phyloP scores from a whole-genome alignment of 2,329 filamentous ascomycete genomes.

The Salinomyces thailandicus region DNA sequence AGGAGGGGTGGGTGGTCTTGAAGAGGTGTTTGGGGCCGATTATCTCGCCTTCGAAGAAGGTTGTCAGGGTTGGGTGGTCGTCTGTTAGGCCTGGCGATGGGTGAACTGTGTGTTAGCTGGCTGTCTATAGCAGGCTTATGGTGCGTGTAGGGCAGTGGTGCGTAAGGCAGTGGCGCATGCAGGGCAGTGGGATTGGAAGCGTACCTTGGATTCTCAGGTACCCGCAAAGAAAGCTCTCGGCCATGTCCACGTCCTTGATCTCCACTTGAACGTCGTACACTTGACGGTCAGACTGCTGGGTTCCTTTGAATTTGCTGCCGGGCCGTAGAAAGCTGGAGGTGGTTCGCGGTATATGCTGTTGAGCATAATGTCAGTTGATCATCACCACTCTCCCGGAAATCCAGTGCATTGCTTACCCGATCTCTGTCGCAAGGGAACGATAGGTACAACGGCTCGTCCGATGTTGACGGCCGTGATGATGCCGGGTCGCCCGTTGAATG shows the following conservation, averaged over 20 bases:
- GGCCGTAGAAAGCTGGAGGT: constrained; percentile 78
- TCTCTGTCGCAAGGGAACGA: constrained; percentile 17
- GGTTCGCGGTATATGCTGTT: constrained; percentile 61
- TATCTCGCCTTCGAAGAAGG: constrained; percentile 96
- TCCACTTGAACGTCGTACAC: constrained; percentile 94
- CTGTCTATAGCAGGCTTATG: too few species aligned
- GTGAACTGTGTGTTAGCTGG: too few species aligned
- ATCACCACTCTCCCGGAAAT: background rate
- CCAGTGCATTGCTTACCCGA: constrained; percentile 10
- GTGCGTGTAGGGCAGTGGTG: too few species aligned
- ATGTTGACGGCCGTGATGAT: constrained; percentile 9
- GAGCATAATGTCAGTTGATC: background rate
- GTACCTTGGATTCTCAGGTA: constrained; percentile 90
- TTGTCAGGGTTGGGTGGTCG: constrained; percentile 93
- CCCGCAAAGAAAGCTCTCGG: constrained; percentile 86
- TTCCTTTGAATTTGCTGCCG: constrained; percentile 80
- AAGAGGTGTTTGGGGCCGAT: constrained; percentile 95
- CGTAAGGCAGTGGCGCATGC: too few species aligned
- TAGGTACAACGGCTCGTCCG: constrained; percentile 16
- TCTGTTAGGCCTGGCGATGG: constrained; percentile 64
- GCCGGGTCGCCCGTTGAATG: background rate
- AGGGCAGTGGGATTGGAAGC: too few species aligned
- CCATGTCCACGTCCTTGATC: constrained; percentile 91
- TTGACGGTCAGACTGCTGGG: constrained; percentile 85
- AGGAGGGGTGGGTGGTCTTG: constrained; percentile 74